Conservation (phyloP, 495 filamentous ascomycete species). For the Annulohypoxylon bovei region DNA sequence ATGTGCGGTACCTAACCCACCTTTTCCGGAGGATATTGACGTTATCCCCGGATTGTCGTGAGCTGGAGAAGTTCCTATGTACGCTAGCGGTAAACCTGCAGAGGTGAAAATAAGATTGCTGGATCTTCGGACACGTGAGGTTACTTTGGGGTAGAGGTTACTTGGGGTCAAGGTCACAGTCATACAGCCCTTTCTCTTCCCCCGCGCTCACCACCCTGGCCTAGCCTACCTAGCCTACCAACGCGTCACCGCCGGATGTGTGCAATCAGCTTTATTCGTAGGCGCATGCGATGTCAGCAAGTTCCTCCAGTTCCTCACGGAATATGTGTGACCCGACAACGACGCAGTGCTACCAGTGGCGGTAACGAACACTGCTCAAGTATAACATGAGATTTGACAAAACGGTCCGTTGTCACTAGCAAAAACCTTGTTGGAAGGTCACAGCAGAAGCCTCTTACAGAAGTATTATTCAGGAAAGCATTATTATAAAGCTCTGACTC, state of each 20-base stretch:
- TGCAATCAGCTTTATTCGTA: conserved; percentile 19
- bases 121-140: conserved; percentile 27
- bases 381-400: background rate
- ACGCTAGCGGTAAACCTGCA: conserved; percentile 16
- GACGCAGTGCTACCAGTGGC: conserved; percentile 16
- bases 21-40: conserved; percentile 30
- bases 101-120: conserved; percentile 36
- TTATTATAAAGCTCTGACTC: conserved; percentile 11
- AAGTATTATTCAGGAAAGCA: background rate
- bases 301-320: background rate
- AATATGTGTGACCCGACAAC: conserved; percentile 15
- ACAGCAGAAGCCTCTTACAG: background rate
- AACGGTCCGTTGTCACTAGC: background rate
- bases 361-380: background rate
- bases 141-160: conserved; percentile 8
- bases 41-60: conserved; percentile 38
- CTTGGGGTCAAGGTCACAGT: conserved; percentile 17
- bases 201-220: conserved; percentile 16
- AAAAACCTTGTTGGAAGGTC: background rate
- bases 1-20: conserved; percentile 31
- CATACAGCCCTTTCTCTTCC: background rate
- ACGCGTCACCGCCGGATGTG: conserved; percentile 28
- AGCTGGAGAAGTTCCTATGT: conserved; percentile 12
- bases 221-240: background rate
- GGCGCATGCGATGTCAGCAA: conserved; percentile 19